phyloP scores from a whole-genome alignment of 176 grass and related monocot species.

The Phoenix dactylifera region DNA sequence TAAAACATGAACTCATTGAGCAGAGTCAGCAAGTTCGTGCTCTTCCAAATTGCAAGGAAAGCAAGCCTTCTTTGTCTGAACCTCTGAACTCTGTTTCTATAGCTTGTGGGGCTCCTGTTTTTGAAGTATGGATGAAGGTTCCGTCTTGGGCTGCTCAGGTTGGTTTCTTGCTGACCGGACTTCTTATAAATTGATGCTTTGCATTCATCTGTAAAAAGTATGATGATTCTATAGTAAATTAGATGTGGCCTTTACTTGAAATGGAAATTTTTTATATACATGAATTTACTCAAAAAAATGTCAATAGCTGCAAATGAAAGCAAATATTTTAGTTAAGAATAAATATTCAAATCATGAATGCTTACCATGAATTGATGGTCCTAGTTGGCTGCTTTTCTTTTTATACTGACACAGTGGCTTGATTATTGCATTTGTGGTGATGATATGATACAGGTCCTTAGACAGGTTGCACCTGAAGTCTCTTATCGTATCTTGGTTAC shows the following conservation, averaged over 20 bases:
- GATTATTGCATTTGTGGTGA: background rate
- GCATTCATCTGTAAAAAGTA: no score
- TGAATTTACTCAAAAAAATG: no score
- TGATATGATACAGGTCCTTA: slow-evolving; percentile 42
- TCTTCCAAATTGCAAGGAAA: slow-evolving; percentile 23
- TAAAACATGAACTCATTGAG: slow-evolving; percentile 70
- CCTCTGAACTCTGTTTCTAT: slow-evolving; percentile 47
- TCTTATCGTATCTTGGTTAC: slow-evolving; percentile 53
- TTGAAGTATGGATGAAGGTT: slow-evolving; percentile 58
- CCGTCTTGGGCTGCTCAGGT: slow-evolving; percentile 77
- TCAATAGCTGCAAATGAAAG: no score
- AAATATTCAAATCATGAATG: no score
- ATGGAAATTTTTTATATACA: no score
- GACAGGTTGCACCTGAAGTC: slow-evolving; percentile 44
- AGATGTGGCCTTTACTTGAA: no score
- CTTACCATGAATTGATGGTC: no score
- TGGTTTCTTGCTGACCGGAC: slow-evolving; percentile 4
- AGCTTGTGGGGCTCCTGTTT: slow-evolving; percentile 50
- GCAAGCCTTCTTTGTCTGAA: slow-evolving; percentile 14
- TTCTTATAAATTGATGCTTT: no score
- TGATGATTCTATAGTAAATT: no score
- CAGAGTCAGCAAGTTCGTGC: slow-evolving; percentile 45
- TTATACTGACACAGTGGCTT: no score
- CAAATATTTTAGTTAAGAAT: no score
- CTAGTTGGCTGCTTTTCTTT: no score